Evolutionary conservation across 495 filamentous ascomycete species (phyloP).

Genomic region (Xylaria castorea): DNA sequence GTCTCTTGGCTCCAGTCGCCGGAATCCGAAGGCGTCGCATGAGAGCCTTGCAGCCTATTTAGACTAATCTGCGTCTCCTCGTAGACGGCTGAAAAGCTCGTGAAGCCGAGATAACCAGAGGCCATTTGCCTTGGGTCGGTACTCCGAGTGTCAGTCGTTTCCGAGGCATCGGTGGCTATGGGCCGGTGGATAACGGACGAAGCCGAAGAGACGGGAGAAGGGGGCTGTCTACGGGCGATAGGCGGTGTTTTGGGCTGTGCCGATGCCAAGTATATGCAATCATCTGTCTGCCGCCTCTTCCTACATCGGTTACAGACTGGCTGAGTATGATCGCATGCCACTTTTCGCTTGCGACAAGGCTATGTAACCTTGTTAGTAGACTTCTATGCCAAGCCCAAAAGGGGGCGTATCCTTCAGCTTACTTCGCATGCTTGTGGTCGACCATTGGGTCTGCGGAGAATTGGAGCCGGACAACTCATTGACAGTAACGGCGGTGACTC

Average conservation of each 20-base stretch:
- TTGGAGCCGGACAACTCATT: slow-evolving; percentile 14
- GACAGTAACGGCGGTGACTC: slow-evolving; percentile 12
- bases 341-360: slow-evolving; percentile 44
- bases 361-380: slow-evolving; percentile 27
- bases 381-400: background rate
- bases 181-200: background rate
- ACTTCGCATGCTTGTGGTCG: slow-evolving; percentile 41
- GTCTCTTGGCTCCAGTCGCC: slow-evolving; percentile 36
- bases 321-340: slow-evolving; percentile 42
- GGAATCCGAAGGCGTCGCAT: slow-evolving; percentile 36
- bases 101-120: slow-evolving; percentile 58
- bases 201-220: slow-evolving; percentile 23
- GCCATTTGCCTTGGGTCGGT: slow-evolving; percentile 45
- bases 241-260: slow-evolving; percentile 16
- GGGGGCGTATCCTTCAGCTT: slow-evolving; percentile 12
- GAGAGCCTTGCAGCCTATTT: slow-evolving; percentile 29
- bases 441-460: slow-evolving; percentile 38
- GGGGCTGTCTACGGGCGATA: slow-evolving; percentile 26
- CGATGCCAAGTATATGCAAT: slow-evolving; percentile 37
- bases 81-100: slow-evolving; percentile 58
- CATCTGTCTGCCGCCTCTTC: slow-evolving; percentile 33
- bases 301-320: slow-evolving; percentile 41
- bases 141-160: slow-evolving; percentile 20
- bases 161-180: slow-evolving; percentile 3
- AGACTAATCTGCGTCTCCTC: slow-evolving; percentile 46